phyloP scores from a whole-genome alignment of 176 grass and related monocot species.

The Juncus effusus region DNA sequence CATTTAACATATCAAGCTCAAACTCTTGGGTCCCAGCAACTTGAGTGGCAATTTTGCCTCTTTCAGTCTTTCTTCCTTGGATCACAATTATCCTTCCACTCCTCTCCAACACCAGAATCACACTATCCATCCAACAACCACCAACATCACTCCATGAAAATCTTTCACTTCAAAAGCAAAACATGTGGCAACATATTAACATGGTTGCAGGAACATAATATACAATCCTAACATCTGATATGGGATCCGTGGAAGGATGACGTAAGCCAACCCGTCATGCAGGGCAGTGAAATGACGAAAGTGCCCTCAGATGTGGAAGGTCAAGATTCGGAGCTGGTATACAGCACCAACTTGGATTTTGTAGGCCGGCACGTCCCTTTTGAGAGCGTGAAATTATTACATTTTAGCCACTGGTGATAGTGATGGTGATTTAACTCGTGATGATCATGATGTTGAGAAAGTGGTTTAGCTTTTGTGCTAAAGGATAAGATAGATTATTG shows the following conservation, averaged over 20 bases:
- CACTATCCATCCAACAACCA: neutral
- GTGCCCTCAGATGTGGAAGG: constrained; percentile 4
- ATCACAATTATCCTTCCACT: neutral
- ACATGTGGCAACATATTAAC: neutral
- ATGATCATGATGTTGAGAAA: too few relatives aligned
- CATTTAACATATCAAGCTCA: constrained; percentile 3
- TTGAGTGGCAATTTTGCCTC: neutral
- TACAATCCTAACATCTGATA: neutral
- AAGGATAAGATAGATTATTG: too few relatives aligned
- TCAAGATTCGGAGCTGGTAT: neutral
- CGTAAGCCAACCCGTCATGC: constrained; percentile 25
- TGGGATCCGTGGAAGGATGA: neutral
- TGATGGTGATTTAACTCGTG: too few relatives aligned
- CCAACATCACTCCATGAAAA: neutral
- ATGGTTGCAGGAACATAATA: neutral
- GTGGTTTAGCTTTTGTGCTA: too few relatives aligned
- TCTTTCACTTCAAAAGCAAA: neutral
- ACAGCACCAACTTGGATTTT: constrained; percentile 16
- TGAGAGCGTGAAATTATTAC: neutral
- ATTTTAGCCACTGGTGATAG: neutral
- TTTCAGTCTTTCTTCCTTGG: neutral
- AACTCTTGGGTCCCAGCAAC: neutral
- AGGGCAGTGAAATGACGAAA: neutral
- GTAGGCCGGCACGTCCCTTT: constrained; percentile 19
- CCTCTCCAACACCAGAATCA: neutral